Percentiles rank a stretch among this genome's conserved stretches.
These are phyloP conservation scores for Drechslerella dactyloides DNA, from an alignment of 2,329 filamentous ascomycete genomes.

Conservation along the genomic window DNA sequence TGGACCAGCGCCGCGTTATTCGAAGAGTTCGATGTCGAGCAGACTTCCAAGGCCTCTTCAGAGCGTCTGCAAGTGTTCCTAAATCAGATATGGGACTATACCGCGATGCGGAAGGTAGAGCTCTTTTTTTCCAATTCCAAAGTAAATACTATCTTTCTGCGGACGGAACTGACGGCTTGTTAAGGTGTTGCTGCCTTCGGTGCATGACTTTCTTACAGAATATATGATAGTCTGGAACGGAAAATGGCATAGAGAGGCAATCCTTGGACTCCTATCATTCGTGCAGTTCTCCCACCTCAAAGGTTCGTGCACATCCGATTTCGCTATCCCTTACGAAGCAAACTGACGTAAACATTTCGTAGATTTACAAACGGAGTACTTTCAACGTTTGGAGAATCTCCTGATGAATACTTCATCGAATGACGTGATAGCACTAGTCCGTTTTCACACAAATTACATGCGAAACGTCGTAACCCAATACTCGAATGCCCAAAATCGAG, in stretches of 20 bases:
- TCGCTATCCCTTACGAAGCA: background rate
- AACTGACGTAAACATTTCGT: slow-evolving; percentile 39
- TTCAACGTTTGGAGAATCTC: slow-evolving; percentile 64
- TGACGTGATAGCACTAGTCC: slow-evolving; percentile 68
- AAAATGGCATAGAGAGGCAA: slow-evolving; percentile 61
- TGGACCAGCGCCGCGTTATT: slow-evolving; percentile 46
- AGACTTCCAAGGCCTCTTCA: slow-evolving; percentile 62
- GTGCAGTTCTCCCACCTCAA: slow-evolving; percentile 65
- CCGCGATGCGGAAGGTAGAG: slow-evolving; percentile 65
- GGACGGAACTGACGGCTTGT: slow-evolving; percentile 1
- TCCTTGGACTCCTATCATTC: slow-evolving; percentile 68
- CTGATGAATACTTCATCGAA: slow-evolving; percentile 62
- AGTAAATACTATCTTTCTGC: background rate
- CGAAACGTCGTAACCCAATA: slow-evolving; percentile 57
- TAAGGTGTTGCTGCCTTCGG: slow-evolving; percentile 57
- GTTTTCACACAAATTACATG: slow-evolving; percentile 72
- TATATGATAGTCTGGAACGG: slow-evolving; percentile 71
- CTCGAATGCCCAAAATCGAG: slow-evolving; percentile 27
- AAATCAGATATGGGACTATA: slow-evolving; percentile 65
- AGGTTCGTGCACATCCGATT: slow-evolving; percentile 59
- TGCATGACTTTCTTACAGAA: slow-evolving; percentile 62
- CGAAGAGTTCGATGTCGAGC: slow-evolving; percentile 61
- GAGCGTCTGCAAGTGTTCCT: slow-evolving; percentile 62
- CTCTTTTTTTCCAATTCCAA: no score
- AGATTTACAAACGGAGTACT: slow-evolving; percentile 64